Percentiles rank a stretch among this genome's conserved stretches.
Evolutionary conservation across 352 stramenopile species (phyloP).

Genomic region (Globisporangium okanoganense): DNA sequence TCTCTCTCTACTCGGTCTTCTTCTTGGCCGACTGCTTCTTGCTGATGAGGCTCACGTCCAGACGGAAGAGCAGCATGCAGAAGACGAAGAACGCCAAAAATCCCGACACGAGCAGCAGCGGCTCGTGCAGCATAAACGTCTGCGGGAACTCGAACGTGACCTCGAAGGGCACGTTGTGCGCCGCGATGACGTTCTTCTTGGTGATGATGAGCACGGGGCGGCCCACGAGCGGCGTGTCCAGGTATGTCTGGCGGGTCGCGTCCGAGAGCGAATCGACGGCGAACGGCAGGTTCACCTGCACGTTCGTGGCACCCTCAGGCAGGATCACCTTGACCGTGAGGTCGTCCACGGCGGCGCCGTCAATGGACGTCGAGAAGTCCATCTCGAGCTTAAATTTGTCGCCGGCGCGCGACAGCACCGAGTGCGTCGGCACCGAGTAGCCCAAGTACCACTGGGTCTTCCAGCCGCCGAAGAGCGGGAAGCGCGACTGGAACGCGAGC

Average conservation of each 20-base stretch:
- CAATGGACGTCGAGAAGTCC: constrained; percentile 82
- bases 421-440: constrained; percentile 82
- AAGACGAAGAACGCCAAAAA: constrained; percentile 85
- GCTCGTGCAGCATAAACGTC: constrained; percentile 84
- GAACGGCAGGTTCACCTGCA: constrained; percentile 77
- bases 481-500: constrained; percentile 80
- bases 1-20: constrained; percentile 60
- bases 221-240: constrained; percentile 78
- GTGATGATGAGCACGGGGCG: constrained; percentile 76
- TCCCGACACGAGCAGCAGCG: constrained; percentile 75
- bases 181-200: constrained; percentile 82
- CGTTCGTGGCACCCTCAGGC: constrained; percentile 75
- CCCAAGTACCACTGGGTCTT: constrained; percentile 88
- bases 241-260: constrained; percentile 78
- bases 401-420: constrained; percentile 60
- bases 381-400: constrained; percentile 80
- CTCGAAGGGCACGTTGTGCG: constrained; percentile 82
- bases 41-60: constrained; percentile 70
- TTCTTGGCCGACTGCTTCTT: constrained; percentile 31
- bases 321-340: constrained; percentile 87
- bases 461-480: constrained; percentile 88
- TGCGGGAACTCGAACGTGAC: constrained; percentile 84
- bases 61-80: constrained; percentile 82
- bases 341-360: constrained; percentile 78
- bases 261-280: constrained; percentile 47